Evolutionary conservation across 1,284 basidiomycete genomes (phyloP), one percentile per base, ranked within the genome.

Genomic region (Trichosporon sp.): DNA sequence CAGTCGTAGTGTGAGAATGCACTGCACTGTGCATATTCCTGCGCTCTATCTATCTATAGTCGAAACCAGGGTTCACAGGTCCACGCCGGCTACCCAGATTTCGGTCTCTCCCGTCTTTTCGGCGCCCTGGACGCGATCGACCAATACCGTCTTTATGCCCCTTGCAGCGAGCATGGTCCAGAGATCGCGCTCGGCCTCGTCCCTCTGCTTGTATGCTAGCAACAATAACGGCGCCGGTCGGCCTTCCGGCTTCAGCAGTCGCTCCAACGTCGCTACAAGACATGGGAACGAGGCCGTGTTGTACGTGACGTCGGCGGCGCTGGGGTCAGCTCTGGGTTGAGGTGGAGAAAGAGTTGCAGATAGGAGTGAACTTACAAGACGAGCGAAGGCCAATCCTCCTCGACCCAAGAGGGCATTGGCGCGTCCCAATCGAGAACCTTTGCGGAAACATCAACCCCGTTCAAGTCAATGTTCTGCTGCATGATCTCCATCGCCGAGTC

Each of bases 231-330:
- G 77, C 21, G 51, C 10, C 31, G 46, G 14, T 7, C 51, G 10
- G 11, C 46, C n/a, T 40, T 21, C 3, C 0, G 71, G 73, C 10
- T 43, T 10, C 7, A 84, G 75, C 1, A 84, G 76, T 1, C 73
- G 46, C 16, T 70, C 70, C 1, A 84, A 74, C 2, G 84, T 84
- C 6, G 56, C 68, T 8, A 83, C 70, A 10, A 84, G 78, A 0
- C 75, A 71, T 5, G 90, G 88, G 82, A 95, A 96, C 0, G 92
- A 92, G 0, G 89, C 84, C 0, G 91, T 93, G 83, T 95, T 95
- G 85, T 95, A 95, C 0, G 92, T 91, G 8, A 95, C 92, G 78
- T 96, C 93, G 12, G 93, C 92, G 88, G 94, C 93, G 69, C 93
- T 93, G 74, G 35, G 19, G 70, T 66, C 32, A 38, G 43, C 51